These are phyloP conservation scores for Nigrograna mackinnonii DNA, from an alignment of 2,329 filamentous ascomycete genomes.

Conservation along the genomic window DNA sequence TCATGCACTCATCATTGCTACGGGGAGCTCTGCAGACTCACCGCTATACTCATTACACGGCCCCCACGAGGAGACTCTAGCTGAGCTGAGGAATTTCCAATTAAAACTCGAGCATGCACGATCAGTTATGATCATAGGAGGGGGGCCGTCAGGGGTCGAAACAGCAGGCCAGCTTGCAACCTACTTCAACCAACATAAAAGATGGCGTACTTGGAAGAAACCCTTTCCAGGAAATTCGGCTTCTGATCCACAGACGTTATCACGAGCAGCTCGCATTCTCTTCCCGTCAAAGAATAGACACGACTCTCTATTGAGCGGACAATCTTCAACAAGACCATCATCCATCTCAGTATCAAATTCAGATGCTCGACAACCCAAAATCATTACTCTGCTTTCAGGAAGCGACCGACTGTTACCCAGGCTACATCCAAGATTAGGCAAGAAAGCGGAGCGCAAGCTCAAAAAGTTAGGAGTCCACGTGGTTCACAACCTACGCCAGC, in stretches of 20 bases:
- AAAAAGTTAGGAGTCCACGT: conserved; percentile 31
- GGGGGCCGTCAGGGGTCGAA: conserved; percentile 37
- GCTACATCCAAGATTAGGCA: conserved; percentile 16
- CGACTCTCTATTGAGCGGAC: conserved; percentile 1
- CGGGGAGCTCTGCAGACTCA: conserved; percentile 33
- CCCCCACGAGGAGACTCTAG: conserved; percentile 33
- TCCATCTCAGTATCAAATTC: not conserved
- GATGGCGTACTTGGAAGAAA: not conserved
- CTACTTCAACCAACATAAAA: conserved; percentile 26
- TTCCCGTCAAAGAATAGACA: conserved; percentile 2
- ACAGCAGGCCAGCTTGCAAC: conserved; percentile 39
- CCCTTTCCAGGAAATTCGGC: not conserved
- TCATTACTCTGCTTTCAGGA: conserved; percentile 37
- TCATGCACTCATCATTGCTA: conserved; percentile 40
- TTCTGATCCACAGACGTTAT: not conserved
- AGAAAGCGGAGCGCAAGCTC: conserved; percentile 31
- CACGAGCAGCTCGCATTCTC: conserved; percentile 2
- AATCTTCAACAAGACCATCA: conserved; percentile 2
- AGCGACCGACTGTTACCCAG: conserved; percentile 27
- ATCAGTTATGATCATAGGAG: conserved; percentile 36
- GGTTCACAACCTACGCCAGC: conserved; percentile 28
- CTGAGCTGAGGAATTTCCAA: conserved; percentile 33
- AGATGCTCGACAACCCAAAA: conserved; percentile 14
- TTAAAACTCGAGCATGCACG: conserved; percentile 23
- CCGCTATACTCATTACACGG: conserved; percentile 38